Conservation (phyloP, 2,329 filamentous ascomycete species). For the Alternaria sp. region DNA sequence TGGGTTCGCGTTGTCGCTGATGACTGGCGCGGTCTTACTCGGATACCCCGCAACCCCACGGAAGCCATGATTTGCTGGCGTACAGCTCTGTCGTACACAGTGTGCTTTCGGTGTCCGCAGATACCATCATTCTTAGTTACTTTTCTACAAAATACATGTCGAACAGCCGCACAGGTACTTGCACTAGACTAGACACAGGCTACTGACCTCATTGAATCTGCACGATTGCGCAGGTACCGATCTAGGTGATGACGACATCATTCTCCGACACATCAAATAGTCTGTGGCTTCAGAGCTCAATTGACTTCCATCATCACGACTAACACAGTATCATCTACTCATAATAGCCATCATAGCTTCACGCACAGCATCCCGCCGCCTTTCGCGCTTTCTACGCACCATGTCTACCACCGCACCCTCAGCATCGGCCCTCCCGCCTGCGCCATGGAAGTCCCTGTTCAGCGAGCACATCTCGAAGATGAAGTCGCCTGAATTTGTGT, state of each 20-base stretch:
- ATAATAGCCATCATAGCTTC: conserved; percentile 50
- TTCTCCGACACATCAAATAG: conserved; percentile 8
- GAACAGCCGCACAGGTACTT: not conserved
- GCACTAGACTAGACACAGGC: not conserved
- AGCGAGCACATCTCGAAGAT: conserved; percentile 57
- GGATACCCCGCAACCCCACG: not conserved
- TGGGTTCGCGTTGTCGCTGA: not conserved
- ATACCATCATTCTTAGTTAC: not conserved
- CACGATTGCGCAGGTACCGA: conserved; percentile 8
- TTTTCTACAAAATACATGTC: not conserved
- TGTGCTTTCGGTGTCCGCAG: not conserved
- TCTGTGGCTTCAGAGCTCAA: not conserved
- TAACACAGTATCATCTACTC: not conserved
- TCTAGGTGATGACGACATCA: conserved; percentile 29
- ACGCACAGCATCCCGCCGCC: conserved; percentile 40
- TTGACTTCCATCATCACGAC: not conserved
- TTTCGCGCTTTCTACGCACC: conserved; percentile 50
- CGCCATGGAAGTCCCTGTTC: conserved; percentile 61
- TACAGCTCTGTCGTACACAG: not conserved
- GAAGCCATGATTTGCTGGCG: not conserved
- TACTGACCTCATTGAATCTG: conserved; percentile 16
- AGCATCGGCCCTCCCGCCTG: conserved; percentile 46
- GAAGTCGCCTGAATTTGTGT: conserved; percentile 58
- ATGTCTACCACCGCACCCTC: conserved; percentile 55
- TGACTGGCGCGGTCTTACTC: not conserved